A percentile compares a stretch with the other conserved stretches of the same genome.
phyloP scores from a whole-genome alignment of 2,329 filamentous ascomycete species.

The Thielaviopsis musarum region DNA sequence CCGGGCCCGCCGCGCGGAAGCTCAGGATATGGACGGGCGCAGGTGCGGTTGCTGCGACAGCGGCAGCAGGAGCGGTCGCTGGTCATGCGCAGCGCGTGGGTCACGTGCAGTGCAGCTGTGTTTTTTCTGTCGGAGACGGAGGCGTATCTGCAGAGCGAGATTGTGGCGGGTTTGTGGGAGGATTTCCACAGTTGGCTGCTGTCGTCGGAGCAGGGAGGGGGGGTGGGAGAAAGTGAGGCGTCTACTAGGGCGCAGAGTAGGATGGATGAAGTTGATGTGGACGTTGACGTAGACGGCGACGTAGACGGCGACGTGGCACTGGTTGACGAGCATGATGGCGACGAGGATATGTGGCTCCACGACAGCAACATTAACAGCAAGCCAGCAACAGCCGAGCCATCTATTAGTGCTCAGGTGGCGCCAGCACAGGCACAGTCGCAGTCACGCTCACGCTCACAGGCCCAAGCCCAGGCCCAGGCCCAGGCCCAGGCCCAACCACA shows the following conservation, averaged over 20 bases:
- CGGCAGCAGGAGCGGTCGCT: slow-evolving; percentile 45
- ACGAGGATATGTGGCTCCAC: slow-evolving; percentile 19
- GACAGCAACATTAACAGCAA: slow-evolving; percentile 11
- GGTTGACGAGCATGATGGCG: slow-evolving; percentile 4
- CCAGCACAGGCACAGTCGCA: no score
- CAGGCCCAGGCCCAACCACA: no score
- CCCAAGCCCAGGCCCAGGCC: no score
- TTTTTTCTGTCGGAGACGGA: slow-evolving; percentile 83
- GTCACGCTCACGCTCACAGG: no score
- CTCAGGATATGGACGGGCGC: slow-evolving; percentile 40
- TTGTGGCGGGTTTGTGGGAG: slow-evolving; percentile 66
- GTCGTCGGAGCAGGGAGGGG: slow-evolving; percentile 19
- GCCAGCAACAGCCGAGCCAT: slow-evolving; percentile 11
- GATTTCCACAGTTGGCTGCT: slow-evolving; percentile 63
- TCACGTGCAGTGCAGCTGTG: slow-evolving; percentile 68
- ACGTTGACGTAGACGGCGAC: not conserved
- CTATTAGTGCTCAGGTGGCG: no score
- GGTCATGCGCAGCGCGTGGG: slow-evolving; percentile 73
- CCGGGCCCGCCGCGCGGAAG: slow-evolving; percentile 46
- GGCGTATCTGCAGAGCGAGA: slow-evolving; percentile 76
- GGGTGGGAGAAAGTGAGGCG: not conserved
- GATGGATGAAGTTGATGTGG: not conserved
- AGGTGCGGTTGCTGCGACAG: slow-evolving; percentile 43
- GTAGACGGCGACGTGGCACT: not conserved
- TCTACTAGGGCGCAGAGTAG: not conserved